Percentiles rank a stretch among this genome's conserved stretches.
phyloP scores from a whole-genome alignment of 2,329 filamentous ascomycete genomes.

The Monilinia polystroma region DNA sequence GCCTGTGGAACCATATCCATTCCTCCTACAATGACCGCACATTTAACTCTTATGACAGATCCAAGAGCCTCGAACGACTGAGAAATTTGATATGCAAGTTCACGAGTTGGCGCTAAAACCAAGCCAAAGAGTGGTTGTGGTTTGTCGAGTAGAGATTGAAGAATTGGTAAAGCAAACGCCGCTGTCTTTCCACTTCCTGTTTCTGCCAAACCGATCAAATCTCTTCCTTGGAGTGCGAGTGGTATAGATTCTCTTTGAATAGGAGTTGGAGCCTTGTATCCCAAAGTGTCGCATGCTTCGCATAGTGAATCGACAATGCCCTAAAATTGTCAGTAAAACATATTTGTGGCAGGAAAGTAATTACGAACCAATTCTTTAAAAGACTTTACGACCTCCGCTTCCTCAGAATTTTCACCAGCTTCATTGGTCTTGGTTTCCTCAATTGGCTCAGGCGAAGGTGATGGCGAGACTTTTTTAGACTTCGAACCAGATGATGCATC shows the following conservation, averaged over 20 bases:
- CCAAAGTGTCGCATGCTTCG: conserved; percentile 79
- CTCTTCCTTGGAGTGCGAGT: conserved; percentile 71
- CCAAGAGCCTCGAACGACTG: conserved; percentile 86
- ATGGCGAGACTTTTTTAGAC: conserved; percentile 25
- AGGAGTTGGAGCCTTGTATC: conserved; percentile 82
- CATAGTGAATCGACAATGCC: conserved; percentile 84
- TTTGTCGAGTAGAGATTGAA: conserved; percentile 86
- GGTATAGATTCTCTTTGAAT: conserved; percentile 89
- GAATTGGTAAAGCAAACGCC: conserved; percentile 88
- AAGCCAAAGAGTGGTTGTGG: conserved; percentile 85
- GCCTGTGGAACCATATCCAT: conserved; percentile 93
- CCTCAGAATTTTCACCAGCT: conserved; percentile 26
- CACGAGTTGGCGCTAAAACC: conserved; percentile 87
- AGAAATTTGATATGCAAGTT: conserved; percentile 88
- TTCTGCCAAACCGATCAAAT: conserved; percentile 91
- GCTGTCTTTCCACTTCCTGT: conserved; percentile 96
- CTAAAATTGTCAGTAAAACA: conserved; percentile 41
- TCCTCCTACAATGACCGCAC: conserved; percentile 83
- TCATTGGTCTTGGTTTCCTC: conserved; percentile 2
- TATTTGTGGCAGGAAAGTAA: not conserved
- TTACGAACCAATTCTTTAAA: conserved; percentile 49
- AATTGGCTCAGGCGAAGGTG: conserved; percentile 17
- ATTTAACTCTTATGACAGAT: conserved; percentile 81
- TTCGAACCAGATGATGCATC: conserved; percentile 28
- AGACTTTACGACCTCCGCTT: conserved; percentile 42